Conservation (phyloP, 257 asterid species). For the Solanum pennellii region DNA sequence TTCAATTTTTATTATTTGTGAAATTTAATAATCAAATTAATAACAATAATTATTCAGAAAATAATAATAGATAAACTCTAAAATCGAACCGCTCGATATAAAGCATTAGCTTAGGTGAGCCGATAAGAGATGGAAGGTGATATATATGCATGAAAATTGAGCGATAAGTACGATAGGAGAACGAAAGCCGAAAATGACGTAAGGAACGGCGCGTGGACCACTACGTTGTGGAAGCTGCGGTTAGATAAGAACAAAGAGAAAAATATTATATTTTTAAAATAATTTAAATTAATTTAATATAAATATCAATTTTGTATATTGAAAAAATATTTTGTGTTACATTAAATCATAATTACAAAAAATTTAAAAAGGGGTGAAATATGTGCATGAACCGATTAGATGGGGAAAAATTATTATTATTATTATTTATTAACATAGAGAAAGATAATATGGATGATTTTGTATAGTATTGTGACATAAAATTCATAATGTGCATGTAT, state of each 20-base stretch:
- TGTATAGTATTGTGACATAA: not conserved
- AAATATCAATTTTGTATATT: too few species aligned
- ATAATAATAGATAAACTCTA: not conserved
- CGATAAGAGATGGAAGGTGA: not conserved
- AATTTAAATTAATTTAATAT: not conserved
- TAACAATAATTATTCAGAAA: not conserved
- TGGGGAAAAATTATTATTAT: too few species aligned
- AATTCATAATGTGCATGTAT: not conserved
- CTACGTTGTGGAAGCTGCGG: not conserved
- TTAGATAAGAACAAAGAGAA: not conserved
- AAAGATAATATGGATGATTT: not conserved
- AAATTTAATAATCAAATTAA: not conserved
- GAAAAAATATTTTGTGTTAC: not conserved
- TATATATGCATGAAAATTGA: constrained; percentile 19
- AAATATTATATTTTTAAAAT: not conserved
- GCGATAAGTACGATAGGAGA: constrained; percentile 16
- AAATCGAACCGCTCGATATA: not conserved
- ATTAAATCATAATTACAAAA: not conserved
- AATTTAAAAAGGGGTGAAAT: not conserved
- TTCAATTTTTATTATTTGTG: rapidly evolving
- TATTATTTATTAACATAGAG: not conserved
- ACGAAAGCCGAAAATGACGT: not conserved
- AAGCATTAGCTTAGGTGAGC: not conserved
- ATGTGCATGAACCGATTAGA: not conserved
- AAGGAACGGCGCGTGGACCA: not conserved